Evolutionary conservation across 108 stramenopile species (phyloP).

Genomic region (Heterococcus sp.): DNA sequence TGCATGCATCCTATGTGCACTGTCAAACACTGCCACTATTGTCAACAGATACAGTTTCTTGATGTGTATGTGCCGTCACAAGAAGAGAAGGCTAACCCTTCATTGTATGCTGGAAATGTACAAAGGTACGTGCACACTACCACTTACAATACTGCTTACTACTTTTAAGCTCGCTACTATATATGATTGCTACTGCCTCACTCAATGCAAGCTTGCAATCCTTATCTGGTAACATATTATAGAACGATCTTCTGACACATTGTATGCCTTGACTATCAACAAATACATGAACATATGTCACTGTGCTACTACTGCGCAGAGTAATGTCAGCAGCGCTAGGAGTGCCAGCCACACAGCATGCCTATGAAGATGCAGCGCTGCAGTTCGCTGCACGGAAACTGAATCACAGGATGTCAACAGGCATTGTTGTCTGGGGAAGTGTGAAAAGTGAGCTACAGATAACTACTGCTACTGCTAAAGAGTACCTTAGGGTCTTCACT

Average conservation of each 20-base stretch:
- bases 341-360: constrained; percentile 48
- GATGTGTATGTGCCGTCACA: constrained; percentile 44
- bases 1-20: too few relatives aligned
- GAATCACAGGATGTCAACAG: constrained; percentile 29
- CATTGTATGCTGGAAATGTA: constrained; percentile 34
- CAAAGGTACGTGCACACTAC: constrained; percentile 6
- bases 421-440: constrained; percentile 44
- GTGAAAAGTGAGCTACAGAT: constrained; percentile 31
- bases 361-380: constrained; percentile 52
- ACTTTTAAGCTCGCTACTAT: neutral
- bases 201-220: too few relatives aligned
- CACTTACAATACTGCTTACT: too few relatives aligned
- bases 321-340: constrained; percentile 41
- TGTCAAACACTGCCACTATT: too few relatives aligned
- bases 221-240: too few relatives aligned
- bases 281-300: too few relatives aligned
- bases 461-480: constrained; percentile 25
- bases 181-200: too few relatives aligned
- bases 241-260: too few relatives aligned
- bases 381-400: constrained; percentile 49
- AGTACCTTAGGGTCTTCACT: constrained; percentile 38
- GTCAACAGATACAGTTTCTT: constrained; percentile 31
- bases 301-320: too few relatives aligned
- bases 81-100: constrained; percentile 34
- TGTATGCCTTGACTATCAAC: too few relatives aligned